phyloP scores from a whole-genome alignment of 179 eudicot genomes.

The Spergularia azorica region DNA sequence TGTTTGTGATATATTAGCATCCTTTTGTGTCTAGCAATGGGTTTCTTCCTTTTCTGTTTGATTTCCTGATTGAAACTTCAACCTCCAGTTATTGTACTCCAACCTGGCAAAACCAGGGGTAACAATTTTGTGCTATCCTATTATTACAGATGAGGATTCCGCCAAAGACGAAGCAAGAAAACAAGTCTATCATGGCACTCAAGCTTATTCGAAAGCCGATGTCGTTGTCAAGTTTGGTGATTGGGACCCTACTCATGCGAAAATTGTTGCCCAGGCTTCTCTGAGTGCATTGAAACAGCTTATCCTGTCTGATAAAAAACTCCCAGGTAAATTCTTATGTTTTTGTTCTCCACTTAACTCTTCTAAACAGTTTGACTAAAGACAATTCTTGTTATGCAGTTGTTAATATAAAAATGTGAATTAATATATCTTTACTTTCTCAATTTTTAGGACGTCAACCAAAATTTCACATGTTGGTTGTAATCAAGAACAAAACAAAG shows the following conservation, averaged over 20 bases:
- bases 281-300: slow-evolving; percentile 87
- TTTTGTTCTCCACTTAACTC: too few species aligned
- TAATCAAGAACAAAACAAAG: too few species aligned
- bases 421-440: too few species aligned
- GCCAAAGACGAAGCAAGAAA: slow-evolving; percentile 85
- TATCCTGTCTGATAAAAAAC: slow-evolving; percentile 79
- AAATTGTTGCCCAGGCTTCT: slow-evolving; percentile 82
- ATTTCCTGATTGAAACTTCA: neutral
- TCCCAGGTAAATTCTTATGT: slow-evolving; percentile 56
- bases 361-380: too few species aligned
- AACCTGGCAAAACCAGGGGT: neutral
- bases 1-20: too few species aligned
- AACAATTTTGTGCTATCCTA: neutral
- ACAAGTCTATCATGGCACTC: slow-evolving; percentile 51
- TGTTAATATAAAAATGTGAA: too few species aligned
- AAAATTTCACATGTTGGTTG: too few species aligned
- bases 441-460: too few species aligned
- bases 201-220: slow-evolving; percentile 84
- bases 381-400: too few species aligned
- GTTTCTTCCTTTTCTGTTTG: neutral
- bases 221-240: slow-evolving; percentile 86
- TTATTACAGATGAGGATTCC: slow-evolving; percentile 68
- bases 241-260: slow-evolving; percentile 80
- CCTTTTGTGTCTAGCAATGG: too few species aligned
- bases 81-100: neutral